Evolutionary conservation across 2,329 filamentous ascomycete species (phyloP).

Genomic region (Curvularia sp.): DNA sequence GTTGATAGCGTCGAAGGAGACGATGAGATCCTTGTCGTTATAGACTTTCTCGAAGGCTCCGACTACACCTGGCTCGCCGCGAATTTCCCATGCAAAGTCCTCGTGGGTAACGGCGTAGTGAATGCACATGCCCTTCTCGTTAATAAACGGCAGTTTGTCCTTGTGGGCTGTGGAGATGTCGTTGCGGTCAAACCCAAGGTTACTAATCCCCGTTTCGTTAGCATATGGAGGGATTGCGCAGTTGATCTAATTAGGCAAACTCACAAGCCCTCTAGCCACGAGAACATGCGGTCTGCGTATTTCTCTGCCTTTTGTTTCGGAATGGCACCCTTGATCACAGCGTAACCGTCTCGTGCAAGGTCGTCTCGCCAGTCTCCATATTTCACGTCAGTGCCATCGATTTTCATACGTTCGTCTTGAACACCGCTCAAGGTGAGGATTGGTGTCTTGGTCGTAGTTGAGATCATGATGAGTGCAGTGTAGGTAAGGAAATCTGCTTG

Average conservation of each 20-base stretch:
- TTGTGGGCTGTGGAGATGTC: slow-evolving; percentile 29
- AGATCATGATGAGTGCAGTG: slow-evolving; percentile 17
- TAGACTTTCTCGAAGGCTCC: slow-evolving; percentile 39
- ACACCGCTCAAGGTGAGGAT: slow-evolving; percentile 19
- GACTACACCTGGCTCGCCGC: slow-evolving; percentile 50
- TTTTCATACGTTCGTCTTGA: slow-evolving; percentile 16
- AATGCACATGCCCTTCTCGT: slow-evolving; percentile 32
- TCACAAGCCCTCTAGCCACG: slow-evolving; percentile 46
- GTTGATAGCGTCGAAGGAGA: slow-evolving; percentile 50
- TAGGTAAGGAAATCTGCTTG: background rate
- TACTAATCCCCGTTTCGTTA: slow-evolving; percentile 10
- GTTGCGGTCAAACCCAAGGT: slow-evolving; percentile 32
- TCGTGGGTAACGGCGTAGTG: slow-evolving; percentile 51
- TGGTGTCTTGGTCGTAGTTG: slow-evolving; percentile 21
- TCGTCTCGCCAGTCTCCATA: slow-evolving; percentile 49
- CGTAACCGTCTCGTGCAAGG: slow-evolving; percentile 21
- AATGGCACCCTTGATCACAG: slow-evolving; percentile 57
- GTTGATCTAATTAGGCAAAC: background rate
- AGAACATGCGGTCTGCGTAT: slow-evolving; percentile 42
- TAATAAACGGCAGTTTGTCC: slow-evolving; percentile 30
- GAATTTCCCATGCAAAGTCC: slow-evolving; percentile 52
- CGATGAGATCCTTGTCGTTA: slow-evolving; percentile 47
- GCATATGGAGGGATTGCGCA: background rate
- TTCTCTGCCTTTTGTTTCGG: slow-evolving; percentile 50
- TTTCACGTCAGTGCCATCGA: slow-evolving; percentile 29